Evolutionary conservation across 495 filamentous ascomycete species (phyloP).

Genomic region (Xylaria cubensis): DNA sequence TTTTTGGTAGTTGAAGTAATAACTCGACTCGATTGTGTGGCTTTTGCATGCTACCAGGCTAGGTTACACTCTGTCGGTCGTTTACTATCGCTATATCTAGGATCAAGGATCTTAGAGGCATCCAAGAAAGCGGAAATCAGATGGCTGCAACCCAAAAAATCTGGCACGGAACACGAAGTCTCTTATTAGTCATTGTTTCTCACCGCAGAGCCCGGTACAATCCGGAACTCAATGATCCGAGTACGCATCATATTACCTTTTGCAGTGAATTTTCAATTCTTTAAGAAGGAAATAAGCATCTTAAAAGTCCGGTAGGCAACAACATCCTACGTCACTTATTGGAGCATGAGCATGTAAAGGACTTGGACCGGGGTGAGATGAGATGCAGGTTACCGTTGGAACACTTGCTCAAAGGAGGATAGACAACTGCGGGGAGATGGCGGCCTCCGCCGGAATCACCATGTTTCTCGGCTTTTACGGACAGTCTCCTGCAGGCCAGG

Average conservation of each 20-base stretch:
- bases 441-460: background rate
- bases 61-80: no score
- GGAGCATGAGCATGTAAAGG: background rate
- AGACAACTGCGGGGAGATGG: slow-evolving; percentile 17
- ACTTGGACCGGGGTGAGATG: background rate
- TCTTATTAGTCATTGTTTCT: background rate
- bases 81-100: background rate
- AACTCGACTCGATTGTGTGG: no score
- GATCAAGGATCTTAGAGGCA: background rate
- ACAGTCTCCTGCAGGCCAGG: background rate
- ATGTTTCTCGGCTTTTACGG: background rate
- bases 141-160: background rate
- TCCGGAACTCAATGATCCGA: background rate
- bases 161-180: background rate
- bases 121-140: background rate
- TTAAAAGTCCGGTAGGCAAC: background rate
- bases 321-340: background rate
- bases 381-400: background rate
- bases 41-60: no score
- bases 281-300: background rate
- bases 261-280: background rate
- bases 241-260: background rate
- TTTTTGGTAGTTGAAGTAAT: background rate
- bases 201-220: background rate
- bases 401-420: background rate